Percentiles rank a stretch among this genome's conserved stretches.
Conservation (phyloP, 2,329 filamentous ascomycete genomes). For the Cyphellophora europaea region DNA sequence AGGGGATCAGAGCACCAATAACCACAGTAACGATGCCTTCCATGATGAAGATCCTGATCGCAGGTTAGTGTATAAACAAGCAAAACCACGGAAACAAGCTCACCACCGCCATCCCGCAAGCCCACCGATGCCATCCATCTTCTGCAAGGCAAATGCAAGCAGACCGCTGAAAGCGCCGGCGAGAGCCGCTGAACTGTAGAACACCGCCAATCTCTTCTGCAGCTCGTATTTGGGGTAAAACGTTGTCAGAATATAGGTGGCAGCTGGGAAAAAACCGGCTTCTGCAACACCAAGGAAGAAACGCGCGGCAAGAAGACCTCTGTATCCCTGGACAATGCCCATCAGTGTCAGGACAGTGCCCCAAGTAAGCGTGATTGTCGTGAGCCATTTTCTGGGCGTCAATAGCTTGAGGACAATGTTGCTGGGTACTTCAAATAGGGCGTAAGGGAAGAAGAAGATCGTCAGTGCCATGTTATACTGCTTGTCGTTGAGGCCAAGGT, state of each 20-base stretch:
- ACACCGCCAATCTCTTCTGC: constrained; percentile 2
- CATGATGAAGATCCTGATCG: constrained; percentile 59
- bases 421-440: constrained; percentile 49
- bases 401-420: constrained; percentile 50
- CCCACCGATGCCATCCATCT: constrained; percentile 47
- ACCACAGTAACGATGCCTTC: constrained; percentile 57
- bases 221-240: constrained; percentile 5
- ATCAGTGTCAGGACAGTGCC: constrained; percentile 48
- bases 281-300: constrained; percentile 3
- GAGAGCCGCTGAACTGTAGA: constrained; percentile 52
- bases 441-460: constrained; percentile 58
- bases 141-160: constrained; percentile 54
- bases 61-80: constrained; percentile 53
- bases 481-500: constrained; percentile 31
- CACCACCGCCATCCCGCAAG: no score
- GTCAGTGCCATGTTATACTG: constrained; percentile 22
- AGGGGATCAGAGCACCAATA: constrained; percentile 48
- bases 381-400: constrained; percentile 23
- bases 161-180: constrained; percentile 63
- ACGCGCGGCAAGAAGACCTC: constrained; percentile 1
- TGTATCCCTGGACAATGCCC: constrained; percentile 25
- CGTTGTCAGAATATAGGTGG: constrained; percentile 1
- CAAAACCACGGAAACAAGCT: constrained; percentile 58
- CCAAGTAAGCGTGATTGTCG: constrained; percentile 30
- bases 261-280: constrained; percentile 5